phyloP scores from a whole-genome alignment of 2,329 filamentous ascomycete species.

The Apiospora kogelbergensis region DNA sequence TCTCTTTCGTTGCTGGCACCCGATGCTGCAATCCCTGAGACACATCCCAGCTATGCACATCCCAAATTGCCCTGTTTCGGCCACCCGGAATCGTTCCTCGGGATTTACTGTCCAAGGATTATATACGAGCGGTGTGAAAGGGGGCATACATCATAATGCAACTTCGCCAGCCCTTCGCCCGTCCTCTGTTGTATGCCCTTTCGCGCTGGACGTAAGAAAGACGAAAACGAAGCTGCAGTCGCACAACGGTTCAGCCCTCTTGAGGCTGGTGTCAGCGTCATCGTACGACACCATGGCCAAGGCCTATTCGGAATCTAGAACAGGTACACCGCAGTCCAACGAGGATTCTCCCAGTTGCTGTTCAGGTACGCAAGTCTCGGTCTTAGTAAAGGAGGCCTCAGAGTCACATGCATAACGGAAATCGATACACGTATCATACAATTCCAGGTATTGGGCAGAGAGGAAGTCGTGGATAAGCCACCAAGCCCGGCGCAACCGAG shows the following conservation, averaged over 20 bases:
- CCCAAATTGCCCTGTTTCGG: background rate
- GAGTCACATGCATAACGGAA: background rate
- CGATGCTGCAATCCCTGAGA: background rate
- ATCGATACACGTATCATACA: background rate
- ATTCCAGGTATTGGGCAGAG: background rate
- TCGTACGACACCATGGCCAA: background rate
- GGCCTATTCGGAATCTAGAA: background rate
- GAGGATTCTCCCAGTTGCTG: background rate
- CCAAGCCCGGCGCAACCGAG: too few species aligned
- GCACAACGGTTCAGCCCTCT: background rate
- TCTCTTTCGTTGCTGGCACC: background rate
- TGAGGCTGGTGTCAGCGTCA: background rate
- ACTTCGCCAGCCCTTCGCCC: too few species aligned
- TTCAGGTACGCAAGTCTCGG: background rate
- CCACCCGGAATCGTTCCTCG: background rate
- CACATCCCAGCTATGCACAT: background rate
- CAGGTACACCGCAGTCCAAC: background rate
- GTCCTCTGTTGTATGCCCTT: too few species aligned
- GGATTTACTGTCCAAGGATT: background rate
- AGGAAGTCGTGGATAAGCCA: too few species aligned
- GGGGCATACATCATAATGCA: background rate
- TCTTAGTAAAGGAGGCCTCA: background rate
- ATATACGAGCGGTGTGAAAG: background rate
- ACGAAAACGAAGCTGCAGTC: background rate
- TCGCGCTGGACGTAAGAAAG: background rate